Percentiles rank a stretch among this genome's conserved stretches.
Conservation (phyloP, 2,329 filamentous ascomycete species). For the Chaetomium sp. region DNA sequence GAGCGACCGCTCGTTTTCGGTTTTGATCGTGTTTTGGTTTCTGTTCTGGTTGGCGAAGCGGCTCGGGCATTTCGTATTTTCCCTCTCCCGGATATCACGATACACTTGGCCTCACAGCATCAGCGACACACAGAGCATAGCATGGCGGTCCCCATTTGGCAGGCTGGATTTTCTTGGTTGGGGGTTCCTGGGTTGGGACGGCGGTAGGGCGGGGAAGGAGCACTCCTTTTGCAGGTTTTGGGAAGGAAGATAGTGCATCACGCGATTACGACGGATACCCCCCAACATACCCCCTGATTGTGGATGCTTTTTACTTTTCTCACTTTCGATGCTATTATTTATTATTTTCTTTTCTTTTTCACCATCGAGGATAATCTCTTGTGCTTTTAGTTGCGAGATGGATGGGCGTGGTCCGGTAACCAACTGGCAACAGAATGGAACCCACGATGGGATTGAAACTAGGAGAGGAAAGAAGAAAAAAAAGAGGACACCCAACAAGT, state of each 20-base stretch:
- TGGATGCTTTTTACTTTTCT: constrained; percentile 21
- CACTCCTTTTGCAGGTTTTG: constrained; percentile 22
- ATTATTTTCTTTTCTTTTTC: constrained; percentile 17
- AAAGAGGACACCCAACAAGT: constrained; percentile 12
- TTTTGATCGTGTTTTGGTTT: constrained; percentile 22
- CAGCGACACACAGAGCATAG: constrained; percentile 33
- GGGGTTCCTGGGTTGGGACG: constrained; percentile 15
- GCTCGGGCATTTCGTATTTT: constrained; percentile 22
- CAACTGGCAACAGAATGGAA: constrained; percentile 10
- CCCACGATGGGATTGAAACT: constrained; percentile 4
- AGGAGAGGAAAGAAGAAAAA: constrained; percentile 1
- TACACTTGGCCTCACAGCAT: constrained; percentile 39
- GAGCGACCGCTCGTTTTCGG: constrained; percentile 19
- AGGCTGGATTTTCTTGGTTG: constrained; percentile 13
- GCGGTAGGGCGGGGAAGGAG: constrained; percentile 4
- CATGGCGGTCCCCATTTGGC: constrained; percentile 21
- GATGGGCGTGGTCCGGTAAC: constrained; percentile 15
- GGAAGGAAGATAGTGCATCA: constrained; percentile 33
- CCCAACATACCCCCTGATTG: constrained; percentile 28
- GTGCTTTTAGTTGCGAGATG: constrained; percentile 3
- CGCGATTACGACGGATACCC: constrained; percentile 36
- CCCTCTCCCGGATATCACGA: constrained; percentile 32
- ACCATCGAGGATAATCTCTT: background rate
- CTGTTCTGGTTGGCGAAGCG: constrained; percentile 25
- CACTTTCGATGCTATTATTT: constrained; percentile 17